A percentile compares a stretch with the other conserved stretches of the same genome.
These are phyloP conservation scores for Dactylella cylindrospora DNA, from an alignment of 2,329 filamentous ascomycete genomes.

Conservation along the genomic window DNA sequence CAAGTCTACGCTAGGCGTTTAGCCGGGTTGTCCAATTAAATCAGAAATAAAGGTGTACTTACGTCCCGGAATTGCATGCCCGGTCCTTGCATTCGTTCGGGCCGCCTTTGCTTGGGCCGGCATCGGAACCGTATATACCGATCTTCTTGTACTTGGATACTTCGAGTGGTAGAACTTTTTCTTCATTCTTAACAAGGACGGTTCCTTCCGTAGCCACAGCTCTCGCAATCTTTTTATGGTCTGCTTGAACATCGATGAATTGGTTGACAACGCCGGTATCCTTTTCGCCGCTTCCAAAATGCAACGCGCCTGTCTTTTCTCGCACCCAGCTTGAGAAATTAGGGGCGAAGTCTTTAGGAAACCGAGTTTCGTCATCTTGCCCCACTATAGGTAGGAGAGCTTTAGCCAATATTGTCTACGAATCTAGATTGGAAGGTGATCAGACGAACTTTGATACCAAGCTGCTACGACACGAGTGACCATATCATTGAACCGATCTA, in stretches of 20 bases:
- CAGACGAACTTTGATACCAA: slow-evolving; percentile 89
- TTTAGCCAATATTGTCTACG: slow-evolving; percentile 67
- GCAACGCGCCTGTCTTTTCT: slow-evolving; percentile 61
- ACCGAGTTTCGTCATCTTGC: slow-evolving; percentile 68
- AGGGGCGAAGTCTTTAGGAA: slow-evolving; percentile 52
- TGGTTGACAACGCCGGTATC: slow-evolving; percentile 48
- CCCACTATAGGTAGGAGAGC: slow-evolving; percentile 89
- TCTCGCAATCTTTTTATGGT: slow-evolving; percentile 71
- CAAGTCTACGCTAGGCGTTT: slow-evolving; percentile 81
- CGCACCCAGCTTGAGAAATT: slow-evolving; percentile 29
- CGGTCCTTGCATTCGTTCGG: slow-evolving; percentile 76
- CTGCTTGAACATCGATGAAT: slow-evolving; percentile 68
- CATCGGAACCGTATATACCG: slow-evolving; percentile 72
- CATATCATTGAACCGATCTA: slow-evolving; percentile 85
- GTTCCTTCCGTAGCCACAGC: slow-evolving; percentile 77
- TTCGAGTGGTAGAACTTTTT: slow-evolving; percentile 56
- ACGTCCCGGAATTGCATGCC: slow-evolving; percentile 64
- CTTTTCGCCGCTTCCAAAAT: slow-evolving; percentile 50
- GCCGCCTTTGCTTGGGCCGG: slow-evolving; percentile 57
- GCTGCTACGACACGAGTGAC: slow-evolving; percentile 80
- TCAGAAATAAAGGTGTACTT: no score
- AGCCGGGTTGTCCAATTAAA: no score
- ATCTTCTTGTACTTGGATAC: slow-evolving; percentile 42
- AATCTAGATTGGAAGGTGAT: no score
- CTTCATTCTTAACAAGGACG: slow-evolving; percentile 76